Evolutionary conservation across 768 basidiomycete genomes (phyloP).

Genomic region (Suillus alpinus): DNA sequence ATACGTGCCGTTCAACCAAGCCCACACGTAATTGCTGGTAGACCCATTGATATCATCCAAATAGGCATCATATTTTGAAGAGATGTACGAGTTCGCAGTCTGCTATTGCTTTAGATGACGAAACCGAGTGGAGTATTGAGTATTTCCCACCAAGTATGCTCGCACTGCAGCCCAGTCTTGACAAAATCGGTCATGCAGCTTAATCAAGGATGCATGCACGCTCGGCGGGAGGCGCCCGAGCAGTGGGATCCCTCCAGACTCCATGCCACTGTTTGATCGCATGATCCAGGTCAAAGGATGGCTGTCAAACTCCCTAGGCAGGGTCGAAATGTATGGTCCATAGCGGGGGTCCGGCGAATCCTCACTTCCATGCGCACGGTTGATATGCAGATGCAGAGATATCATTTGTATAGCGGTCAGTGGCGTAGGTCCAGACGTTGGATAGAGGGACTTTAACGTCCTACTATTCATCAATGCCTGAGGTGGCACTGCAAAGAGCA

Average conservation of each 20-base stretch:
- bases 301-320: constrained; percentile 69
- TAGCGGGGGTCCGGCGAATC: constrained; percentile 54
- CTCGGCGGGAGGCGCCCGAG: constrained; percentile 49
- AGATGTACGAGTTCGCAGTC: neutral
- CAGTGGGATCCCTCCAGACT: constrained; percentile 26
- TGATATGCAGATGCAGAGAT: constrained; percentile 74
- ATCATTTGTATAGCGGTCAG: constrained; percentile 73
- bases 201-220: constrained; percentile 38
- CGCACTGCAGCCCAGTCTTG: constrained; percentile 57
- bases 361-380: constrained; percentile 45
- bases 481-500: constrained; percentile 70
- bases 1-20: constrained; percentile 77
- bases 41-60: constrained; percentile 9
- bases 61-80: neutral
- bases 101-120: neutral
- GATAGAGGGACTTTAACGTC: constrained; percentile 65
- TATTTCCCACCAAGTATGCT: constrained; percentile 49
- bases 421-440: constrained; percentile 25
- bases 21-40: constrained; percentile 68
- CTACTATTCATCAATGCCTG: constrained; percentile 67
- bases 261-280: constrained; percentile 18
- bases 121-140: neutral
- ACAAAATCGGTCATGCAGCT: constrained; percentile 47
- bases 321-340: constrained; percentile 74
- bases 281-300: constrained; percentile 85